Evolutionary conservation across 129 eudicot species (phyloP), one percentile per base, ranked within the genome.

Genomic region (Artemisia tridentata): DNA sequence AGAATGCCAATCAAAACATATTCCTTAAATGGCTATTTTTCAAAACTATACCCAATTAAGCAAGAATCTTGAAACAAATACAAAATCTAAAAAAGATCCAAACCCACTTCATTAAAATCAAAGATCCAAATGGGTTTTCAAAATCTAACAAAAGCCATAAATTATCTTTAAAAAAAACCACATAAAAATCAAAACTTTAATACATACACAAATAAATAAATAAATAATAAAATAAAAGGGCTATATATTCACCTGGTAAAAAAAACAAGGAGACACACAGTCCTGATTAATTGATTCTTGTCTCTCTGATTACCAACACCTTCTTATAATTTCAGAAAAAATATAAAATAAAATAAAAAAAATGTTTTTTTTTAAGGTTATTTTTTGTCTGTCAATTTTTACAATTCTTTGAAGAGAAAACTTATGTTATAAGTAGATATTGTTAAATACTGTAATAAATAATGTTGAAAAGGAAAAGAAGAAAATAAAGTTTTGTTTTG

Each of bases 101-200:
- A 53, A 4, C 63, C 73, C 34, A 53, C 74, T 69, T 69, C 64
- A 54, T 53, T 69, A 53, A 54, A 69, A 69, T 19, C 34, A 69
- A 53, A 69, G 74, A 69, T 69, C 64, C 41, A 54, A 11, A 69
- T 14, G 25, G 55, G 38, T 31, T 5, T 27, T 38, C 29, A 3
- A 52, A 16, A 25, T 55, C 74, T 13, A 58, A 58, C 6, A 58
- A 58, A 19, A 19, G 4, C 34, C 7, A 20, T 20, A 20, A 14
- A 57, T 57, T 57, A 57, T 57, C 63, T 13, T 11, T 11, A 19
- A 3, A 3, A 56, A 57, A 21, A 19, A 18, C 3, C 14, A 11
- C 62, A 56, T 59, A 29, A 47, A 46, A 5, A 72, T 72, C 3
- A 23, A 8, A 12, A 72, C 69, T 72, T 72, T 72, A 10, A 13